Evolutionary conservation across 257 asterid genomes (phyloP), one percentile per base, ranked within the genome.

Genomic region (Solanum paucissectum): DNA sequence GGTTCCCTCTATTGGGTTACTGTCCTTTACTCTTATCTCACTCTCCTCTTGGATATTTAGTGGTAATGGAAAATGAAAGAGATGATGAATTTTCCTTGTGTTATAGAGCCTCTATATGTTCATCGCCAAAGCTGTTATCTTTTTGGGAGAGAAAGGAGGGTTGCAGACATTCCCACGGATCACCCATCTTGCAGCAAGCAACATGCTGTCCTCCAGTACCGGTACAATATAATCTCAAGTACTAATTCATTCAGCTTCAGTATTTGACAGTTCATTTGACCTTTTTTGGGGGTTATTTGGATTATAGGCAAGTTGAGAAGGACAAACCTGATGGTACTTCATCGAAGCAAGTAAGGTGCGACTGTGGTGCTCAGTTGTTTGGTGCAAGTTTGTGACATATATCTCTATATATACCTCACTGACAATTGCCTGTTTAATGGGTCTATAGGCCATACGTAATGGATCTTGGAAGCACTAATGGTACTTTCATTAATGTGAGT

Each of bases 161-260:
- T 97, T 85, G 98, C 98, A 68, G 99, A 96, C 87, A 91, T 97
- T 87, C 99, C 99, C 68, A 96, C 99, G 12, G 99, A 97, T 92
- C 99, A 97, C 88, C 99, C 99, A 52, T 97, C 99, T 82, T 97
- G 99, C 94, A 97, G 99, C 95, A 97, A 97, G 91, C 99, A 96
- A 88, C 99, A 97, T 87, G 98, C 99, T 76, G 98, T 97, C 89
- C 99, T 97, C 90, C 99, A 96, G 91, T 96, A 96, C 75, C 46
- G 99, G 99, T 97, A 92, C 69, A 89, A 71, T 87, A 75, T 60
- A 74, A 64, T 76, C 72, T 83, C 36, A 40, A 46, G 58, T 87
- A 64, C 73, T 84, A 83, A 23, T 76, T 21, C 20, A 25, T 76
- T 13, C 29, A n/a, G 64, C 83, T 38, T 88, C 87, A 58, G 25